Evolutionary conservation across 257 asterid genomes (phyloP).

Genomic region (Buddleja alternifolia): DNA sequence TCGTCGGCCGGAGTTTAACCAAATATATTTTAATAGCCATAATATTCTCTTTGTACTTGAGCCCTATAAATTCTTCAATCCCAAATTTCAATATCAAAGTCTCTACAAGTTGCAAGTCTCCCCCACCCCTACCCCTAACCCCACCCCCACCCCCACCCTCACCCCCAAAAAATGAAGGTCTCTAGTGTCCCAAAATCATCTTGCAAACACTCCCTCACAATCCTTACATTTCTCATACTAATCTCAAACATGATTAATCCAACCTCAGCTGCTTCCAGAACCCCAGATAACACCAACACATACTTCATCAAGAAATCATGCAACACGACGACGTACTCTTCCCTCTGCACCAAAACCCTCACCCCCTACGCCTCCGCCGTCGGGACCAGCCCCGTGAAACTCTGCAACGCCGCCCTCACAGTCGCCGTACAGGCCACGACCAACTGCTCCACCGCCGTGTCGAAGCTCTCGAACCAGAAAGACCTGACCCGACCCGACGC

Average conservation of each 20-base stretch:
- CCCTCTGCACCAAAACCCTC: conserved; percentile 55
- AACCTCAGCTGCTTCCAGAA: conserved; percentile 17
- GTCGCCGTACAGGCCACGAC: conserved; percentile 46
- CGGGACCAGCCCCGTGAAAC: conserved; percentile 41
- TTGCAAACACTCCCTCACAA: neutral
- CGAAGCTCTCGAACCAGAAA: conserved; percentile 31
- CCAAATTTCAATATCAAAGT: no score
- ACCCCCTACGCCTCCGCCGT: conserved; percentile 57
- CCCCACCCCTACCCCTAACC: neutral
- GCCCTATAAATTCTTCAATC: conserved; percentile 20
- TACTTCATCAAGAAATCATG: conserved; percentile 51
- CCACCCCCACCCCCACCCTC: neutral
- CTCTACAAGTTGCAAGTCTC: no score
- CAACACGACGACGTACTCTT: conserved; percentile 53
- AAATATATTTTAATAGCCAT: no score
- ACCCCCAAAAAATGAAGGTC: conserved; percentile 16
- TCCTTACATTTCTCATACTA: conserved; percentile 18
- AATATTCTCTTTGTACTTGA: no score
- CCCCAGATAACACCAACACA: conserved; percentile 19
- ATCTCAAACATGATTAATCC: conserved; percentile 16
- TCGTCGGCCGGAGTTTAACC: no score
- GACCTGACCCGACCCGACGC: conserved; percentile 42
- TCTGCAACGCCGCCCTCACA: conserved; percentile 58
- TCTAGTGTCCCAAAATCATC: neutral
- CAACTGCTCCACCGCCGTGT: conserved; percentile 39